Conservation (phyloP, 768 basidiomycete species). For the Boletellus ananas region DNA sequence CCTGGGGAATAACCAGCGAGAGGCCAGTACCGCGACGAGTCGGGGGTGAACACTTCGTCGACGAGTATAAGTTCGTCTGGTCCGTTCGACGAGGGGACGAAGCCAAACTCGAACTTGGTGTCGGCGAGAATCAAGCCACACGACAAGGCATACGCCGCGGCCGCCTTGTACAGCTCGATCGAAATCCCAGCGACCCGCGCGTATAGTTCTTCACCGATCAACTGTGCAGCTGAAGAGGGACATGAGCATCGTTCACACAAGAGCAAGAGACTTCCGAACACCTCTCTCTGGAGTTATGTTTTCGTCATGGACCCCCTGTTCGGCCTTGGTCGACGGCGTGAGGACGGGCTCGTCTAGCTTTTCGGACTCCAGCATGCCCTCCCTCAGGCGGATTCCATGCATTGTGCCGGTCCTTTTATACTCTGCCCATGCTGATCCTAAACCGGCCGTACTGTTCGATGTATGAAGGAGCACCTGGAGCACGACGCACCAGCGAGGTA, state of each 20-base stretch:
- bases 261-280: constrained; percentile 22
- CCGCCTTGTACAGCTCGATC: constrained; percentile 65
- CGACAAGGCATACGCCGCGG: constrained; percentile 66
- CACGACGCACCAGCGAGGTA: constrained; percentile 81
- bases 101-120: constrained; percentile 98
- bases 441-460: constrained; percentile 6
- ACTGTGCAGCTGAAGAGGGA: constrained; percentile 46
- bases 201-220: constrained; percentile 68
- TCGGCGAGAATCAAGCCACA: constrained; percentile 93
- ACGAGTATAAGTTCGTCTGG: constrained; percentile 71
- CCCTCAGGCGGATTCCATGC: constrained; percentile 76
- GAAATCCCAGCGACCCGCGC: constrained; percentile 55
- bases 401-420: constrained; percentile 86
- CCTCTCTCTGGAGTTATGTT: constrained; percentile 87
- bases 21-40: constrained; percentile 98
- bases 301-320: constrained; percentile 91
- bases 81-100: constrained; percentile 44
- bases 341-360: constrained; percentile 81
- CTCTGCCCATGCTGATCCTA: constrained; percentile 95
- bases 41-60: constrained; percentile 96
- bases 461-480: not conserved
- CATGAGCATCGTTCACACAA: not conserved
- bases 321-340: constrained; percentile 97
- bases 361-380: constrained; percentile 79
- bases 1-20: constrained; percentile 69